These are phyloP conservation scores for Quercus tomentella DNA, from an alignment of 331 rosid genomes.

Conservation along the genomic window DNA sequence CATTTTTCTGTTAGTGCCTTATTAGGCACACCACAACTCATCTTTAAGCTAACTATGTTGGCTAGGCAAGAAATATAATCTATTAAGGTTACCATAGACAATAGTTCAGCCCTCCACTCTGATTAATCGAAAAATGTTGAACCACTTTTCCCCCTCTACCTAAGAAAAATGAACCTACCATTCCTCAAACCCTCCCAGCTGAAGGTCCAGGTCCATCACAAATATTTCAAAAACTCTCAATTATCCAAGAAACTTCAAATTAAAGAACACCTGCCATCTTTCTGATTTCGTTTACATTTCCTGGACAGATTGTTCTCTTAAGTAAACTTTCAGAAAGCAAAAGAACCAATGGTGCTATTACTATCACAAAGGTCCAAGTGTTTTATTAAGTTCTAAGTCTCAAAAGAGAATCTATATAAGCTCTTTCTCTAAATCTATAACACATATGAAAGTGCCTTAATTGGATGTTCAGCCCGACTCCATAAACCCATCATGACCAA, in stretches of 20 bases:
- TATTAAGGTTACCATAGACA: background rate
- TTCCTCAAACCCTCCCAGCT: background rate
- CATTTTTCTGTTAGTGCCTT: too few relatives aligned
- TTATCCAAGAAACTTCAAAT: background rate
- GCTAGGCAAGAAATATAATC: background rate
- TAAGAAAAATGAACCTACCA: too few relatives aligned
- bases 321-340: background rate
- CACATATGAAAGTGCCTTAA: background rate
- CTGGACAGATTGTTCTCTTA: too few relatives aligned
- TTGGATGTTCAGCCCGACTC: background rate
- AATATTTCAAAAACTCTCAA: background rate
- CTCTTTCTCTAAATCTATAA: background rate
- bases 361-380: background rate
- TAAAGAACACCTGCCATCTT: too few relatives aligned
- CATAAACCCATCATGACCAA: too few relatives aligned
- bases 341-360: background rate
- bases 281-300: too few relatives aligned
- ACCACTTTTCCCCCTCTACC: background rate
- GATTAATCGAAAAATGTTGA: background rate
- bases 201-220: background rate
- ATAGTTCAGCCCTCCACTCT: background rate
- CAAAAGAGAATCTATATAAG: background rate
- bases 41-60: background rate
- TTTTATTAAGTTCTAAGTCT: background rate
- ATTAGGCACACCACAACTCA: background rate